Evolutionary conservation across 306 rosid species (phyloP).

Genomic region (Quercus aquifolioides): DNA sequence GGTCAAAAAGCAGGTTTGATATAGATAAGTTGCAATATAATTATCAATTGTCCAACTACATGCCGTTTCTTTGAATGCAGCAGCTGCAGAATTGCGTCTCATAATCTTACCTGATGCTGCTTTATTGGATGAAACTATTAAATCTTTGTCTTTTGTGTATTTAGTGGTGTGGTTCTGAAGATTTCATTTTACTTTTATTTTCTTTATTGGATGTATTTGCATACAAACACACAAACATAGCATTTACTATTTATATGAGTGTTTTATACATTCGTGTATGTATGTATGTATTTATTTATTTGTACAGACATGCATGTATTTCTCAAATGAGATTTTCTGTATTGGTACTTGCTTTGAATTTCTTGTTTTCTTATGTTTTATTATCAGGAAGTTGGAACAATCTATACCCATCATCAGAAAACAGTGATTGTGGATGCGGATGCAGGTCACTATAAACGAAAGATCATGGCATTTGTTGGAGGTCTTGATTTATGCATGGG

Average conservation of each 20-base stretch:
- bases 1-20: constrained; percentile 52
- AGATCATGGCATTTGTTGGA: constrained; percentile 81
- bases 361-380: not conserved
- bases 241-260: too few relatives aligned
- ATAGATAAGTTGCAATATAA: not conserved
- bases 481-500: constrained; percentile 90
- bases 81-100: not conserved
- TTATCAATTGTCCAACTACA: not conserved
- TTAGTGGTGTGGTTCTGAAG: not conserved
- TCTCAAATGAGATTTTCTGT: not conserved
- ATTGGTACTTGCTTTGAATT: constrained; percentile 9
- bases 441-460: constrained; percentile 65
- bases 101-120: not conserved
- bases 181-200: not conserved
- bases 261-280: too few relatives aligned
- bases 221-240: too few relatives aligned
- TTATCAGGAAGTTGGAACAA: constrained; percentile 79
- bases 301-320: not conserved
- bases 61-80: not conserved
- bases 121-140: not conserved
- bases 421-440: constrained; percentile 91
- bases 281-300: not conserved
- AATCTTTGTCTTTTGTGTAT: not conserved
- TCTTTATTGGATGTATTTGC: not conserved
- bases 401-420: constrained; percentile 94